A percentile compares a stretch with the other conserved stretches of the same genome.
These are phyloP conservation scores for Pichiaceae sp. DNA, from an alignment of 1,139 yeast species.

Conservation along the genomic window DNA sequence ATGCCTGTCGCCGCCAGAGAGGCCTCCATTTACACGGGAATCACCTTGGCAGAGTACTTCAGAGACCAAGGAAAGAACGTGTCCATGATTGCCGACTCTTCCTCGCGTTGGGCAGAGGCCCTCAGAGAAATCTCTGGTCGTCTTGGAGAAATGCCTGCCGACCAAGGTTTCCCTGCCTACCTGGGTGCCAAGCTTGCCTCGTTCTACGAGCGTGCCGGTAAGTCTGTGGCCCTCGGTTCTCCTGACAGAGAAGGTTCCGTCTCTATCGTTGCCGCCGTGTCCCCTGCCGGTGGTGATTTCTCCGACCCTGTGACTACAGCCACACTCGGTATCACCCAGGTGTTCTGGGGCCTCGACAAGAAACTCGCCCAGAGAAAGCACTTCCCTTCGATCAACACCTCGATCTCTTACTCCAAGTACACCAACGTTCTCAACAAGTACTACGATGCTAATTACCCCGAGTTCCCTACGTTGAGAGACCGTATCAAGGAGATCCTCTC, in stretches of 20 bases:
- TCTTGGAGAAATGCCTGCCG: slow-evolving; percentile 99
- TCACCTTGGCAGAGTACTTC: slow-evolving; percentile 95
- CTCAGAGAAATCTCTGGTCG: slow-evolving; percentile 99
- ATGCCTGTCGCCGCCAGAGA: slow-evolving; percentile 99
- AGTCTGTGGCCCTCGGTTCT: slow-evolving; percentile 89
- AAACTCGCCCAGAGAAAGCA: slow-evolving; percentile 99
- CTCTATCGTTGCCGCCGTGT: slow-evolving; percentile 98
- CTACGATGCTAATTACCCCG: slow-evolving; percentile 82
- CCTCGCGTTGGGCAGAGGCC: slow-evolving; percentile 99
- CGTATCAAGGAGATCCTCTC: slow-evolving; percentile 90
- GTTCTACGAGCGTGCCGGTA: slow-evolving; percentile 99
- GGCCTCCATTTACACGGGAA: slow-evolving; percentile 98
- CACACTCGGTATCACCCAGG: slow-evolving; percentile 97
- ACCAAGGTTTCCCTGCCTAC: slow-evolving; percentile 99
- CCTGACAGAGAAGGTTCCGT: slow-evolving; percentile 96
- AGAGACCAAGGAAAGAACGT: slow-evolving; percentile 99
- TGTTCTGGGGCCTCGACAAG: slow-evolving; percentile 99
- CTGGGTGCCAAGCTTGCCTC: slow-evolving; percentile 98
- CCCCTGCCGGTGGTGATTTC: slow-evolving; percentile 99
- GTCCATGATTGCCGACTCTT: slow-evolving; percentile 98
- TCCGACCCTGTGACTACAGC: slow-evolving; percentile 99
- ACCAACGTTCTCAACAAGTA: slow-evolving; percentile 78
- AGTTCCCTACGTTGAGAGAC: slow-evolving; percentile 83
- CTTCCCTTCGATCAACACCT: slow-evolving; percentile 96
- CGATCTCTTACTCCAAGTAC: slow-evolving; percentile 94